These are phyloP conservation scores for Arthrobotrys iridis DNA, from an alignment of 2,329 filamentous ascomycete species.

Conservation along the genomic window DNA sequence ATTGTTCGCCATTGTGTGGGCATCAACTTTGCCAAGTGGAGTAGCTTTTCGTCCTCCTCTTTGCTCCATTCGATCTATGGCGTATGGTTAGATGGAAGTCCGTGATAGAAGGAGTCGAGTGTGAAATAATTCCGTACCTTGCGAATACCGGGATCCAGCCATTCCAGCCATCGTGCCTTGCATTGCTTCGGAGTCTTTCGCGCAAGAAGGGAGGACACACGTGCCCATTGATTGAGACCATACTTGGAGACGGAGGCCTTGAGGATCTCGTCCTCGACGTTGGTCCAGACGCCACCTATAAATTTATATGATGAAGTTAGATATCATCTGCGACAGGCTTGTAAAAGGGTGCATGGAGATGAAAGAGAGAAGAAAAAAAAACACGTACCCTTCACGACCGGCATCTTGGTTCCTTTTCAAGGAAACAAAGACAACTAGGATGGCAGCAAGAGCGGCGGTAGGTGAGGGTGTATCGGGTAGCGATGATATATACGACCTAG, in stretches of 20 bases:
- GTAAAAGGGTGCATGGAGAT: neutral
- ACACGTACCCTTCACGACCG: slow-evolving; percentile 71
- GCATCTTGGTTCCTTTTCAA: slow-evolving; percentile 68
- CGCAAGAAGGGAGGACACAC: slow-evolving; percentile 93
- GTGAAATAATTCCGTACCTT: slow-evolving; percentile 65
- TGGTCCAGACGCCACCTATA: slow-evolving; percentile 74
- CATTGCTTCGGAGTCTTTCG: slow-evolving; percentile 99
- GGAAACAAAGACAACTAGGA: neutral
- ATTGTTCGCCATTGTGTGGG: slow-evolving; percentile 99
- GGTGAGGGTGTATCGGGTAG: neutral
- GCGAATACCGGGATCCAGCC: slow-evolving; percentile 96
- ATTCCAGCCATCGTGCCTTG: slow-evolving; percentile 98
- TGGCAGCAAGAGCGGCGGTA: neutral
- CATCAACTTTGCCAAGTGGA: slow-evolving; percentile 97
- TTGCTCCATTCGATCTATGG: slow-evolving; percentile 91
- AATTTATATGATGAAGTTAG: neutral
- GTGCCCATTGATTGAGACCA: slow-evolving; percentile 96
- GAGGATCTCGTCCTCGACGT: slow-evolving; percentile 92
- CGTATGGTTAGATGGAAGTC: neutral
- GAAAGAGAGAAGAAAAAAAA: neutral
- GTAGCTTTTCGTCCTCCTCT: slow-evolving; percentile 96
- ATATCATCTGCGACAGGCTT: slow-evolving; percentile 1
- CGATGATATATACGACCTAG: neutral
- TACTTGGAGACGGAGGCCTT: slow-evolving; percentile 96
- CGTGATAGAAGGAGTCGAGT: neutral